Evolutionary conservation across 208 protist genomes (phyloP), one percentile per base, ranked within the genome.

Genomic region (Acanthamoeba sp.): DNA sequence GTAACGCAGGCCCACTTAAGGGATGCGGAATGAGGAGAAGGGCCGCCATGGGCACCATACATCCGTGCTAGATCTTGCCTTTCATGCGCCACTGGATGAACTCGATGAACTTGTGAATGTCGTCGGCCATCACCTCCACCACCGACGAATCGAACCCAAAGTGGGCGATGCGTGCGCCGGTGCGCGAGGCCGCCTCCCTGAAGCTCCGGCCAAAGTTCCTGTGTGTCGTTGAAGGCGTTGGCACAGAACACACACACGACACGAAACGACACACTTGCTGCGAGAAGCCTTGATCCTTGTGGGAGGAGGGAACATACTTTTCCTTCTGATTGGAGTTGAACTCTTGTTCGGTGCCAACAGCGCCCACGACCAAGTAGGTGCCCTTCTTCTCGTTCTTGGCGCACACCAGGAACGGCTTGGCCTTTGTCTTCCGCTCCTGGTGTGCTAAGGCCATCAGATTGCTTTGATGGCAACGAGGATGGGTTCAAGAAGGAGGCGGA

Each of bases 201-300:
- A 93, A 93, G 89, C 89, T 93, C 0, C 69, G 40, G 22, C 89
- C 89, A 40, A 93, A 93, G 48, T 93, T 93, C 45, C 89, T 93
- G 22, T 34, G 24, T 29, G 50, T n/a, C n/a, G 2, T 69, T 1
- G 22, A 52, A 18, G 29, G 42, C 6, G 34, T 24, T 10, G 55
- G 24, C 27, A 87, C n/a, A 73, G 29, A 73, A 73, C 64, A 73
- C 34, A 2, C 66, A 73, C 9, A 73, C 32, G 9, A 48, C 38
- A n/a, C 29, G 12, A 52, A 87, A 87, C 7, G 78, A 40, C 27
- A 38, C 32, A 18, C 14, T 32, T 24, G 16, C 59, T 5, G 20
- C n/a, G n/a, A 40, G 5, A 62, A 62, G 36, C 64, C 57, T 5
- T n/a, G 36, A 76, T 3, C 18, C 36, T 24, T 59, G 40, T 5